These are phyloP conservation scores for Phellopilus nigrolimitatus DNA, from an alignment of 1,284 basidiomycete species.

Conservation along the genomic window DNA sequence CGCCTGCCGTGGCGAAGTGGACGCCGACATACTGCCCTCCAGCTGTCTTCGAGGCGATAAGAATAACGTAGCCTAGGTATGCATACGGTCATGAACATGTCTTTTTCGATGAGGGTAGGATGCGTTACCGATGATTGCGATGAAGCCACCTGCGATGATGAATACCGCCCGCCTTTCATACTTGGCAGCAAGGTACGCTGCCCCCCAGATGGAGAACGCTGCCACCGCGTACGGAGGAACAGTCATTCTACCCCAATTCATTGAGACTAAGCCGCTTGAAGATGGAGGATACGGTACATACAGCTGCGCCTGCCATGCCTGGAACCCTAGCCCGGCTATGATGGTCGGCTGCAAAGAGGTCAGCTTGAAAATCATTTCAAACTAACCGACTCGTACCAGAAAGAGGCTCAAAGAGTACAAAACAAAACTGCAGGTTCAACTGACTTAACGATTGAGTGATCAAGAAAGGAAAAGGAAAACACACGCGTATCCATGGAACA, in stretches of 20 bases:
- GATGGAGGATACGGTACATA: slow-evolving; percentile 26
- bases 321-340: slow-evolving; percentile 52
- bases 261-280: not conserved
- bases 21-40: slow-evolving; percentile 59
- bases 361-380: not conserved
- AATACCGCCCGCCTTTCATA: slow-evolving; percentile 48
- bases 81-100: slow-evolving; percentile 1
- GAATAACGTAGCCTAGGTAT: slow-evolving; percentile 52
- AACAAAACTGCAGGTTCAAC: slow-evolving; percentile 34
- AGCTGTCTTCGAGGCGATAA: slow-evolving; percentile 46
- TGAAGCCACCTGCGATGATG: slow-evolving; percentile 48
- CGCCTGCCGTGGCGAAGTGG: slow-evolving; percentile 53
- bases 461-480: not conserved
- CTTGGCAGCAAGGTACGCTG: slow-evolving; percentile 47
- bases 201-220: slow-evolving; percentile 41
- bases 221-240: slow-evolving; percentile 56
- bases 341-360: slow-evolving; percentile 53
- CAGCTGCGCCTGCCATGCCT: slow-evolving; percentile 58
- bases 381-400: slow-evolving; percentile 35
- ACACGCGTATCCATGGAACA: slow-evolving; percentile 60
- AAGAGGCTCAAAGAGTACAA: slow-evolving; percentile 53
- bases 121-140: slow-evolving; percentile 51
- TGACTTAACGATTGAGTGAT: no score
- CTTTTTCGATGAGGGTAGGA: not conserved
- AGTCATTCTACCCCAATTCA: slow-evolving; percentile 38